These are phyloP conservation scores for Vitis vinifera DNA, from an alignment of 164 flowering plant species.

Conservation along the genomic window ASM3070453v1 NC_081809.1:5458001-5458500, in stretches of 20 bases:
- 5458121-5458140: too few species aligned
- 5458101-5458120: too few species aligned
- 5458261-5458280: background rate
- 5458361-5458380: background rate
- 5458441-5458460: constrained; percentile 93
- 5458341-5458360: background rate
- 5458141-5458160: too few species aligned
- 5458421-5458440: constrained; percentile 25
- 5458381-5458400: background rate
- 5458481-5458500: constrained; percentile 90
- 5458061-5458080: too few species aligned
- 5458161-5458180: too few species aligned
- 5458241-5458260: background rate
- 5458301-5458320: background rate
- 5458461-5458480: constrained; percentile 90
- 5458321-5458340: background rate
- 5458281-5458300: background rate
- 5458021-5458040: too few species aligned
- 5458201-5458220: too few species aligned
- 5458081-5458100: too few species aligned
- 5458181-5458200: too few species aligned
- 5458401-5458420: background rate
- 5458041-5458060: too few species aligned
- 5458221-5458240: too few species aligned
- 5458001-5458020: too few species aligned